phyloP scores from a whole-genome alignment of 257 asterid genomes.

The Jasminum sambac region DNA sequence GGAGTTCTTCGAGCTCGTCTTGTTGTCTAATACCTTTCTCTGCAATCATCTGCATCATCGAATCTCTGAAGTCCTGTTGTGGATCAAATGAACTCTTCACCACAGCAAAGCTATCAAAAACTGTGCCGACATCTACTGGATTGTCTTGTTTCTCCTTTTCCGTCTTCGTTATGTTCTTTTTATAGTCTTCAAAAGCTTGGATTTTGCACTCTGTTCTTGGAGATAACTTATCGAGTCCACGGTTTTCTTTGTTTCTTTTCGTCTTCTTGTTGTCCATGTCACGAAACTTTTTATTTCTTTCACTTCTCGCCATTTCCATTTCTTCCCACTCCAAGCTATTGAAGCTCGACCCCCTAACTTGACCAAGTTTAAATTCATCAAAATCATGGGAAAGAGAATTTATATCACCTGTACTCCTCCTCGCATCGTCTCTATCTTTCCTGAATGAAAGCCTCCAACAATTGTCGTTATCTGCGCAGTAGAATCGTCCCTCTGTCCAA shows the following conservation, averaged over 20 bases:
- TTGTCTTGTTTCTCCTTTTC: constrained; percentile 35
- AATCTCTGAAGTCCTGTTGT: constrained; percentile 66
- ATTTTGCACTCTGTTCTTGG: constrained; percentile 40
- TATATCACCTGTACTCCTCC: constrained; percentile 8
- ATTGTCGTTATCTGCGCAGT: constrained; percentile 33
- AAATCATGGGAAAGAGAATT: constrained; percentile 25
- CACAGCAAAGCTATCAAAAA: constrained; percentile 40
- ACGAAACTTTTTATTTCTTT: constrained; percentile 15
- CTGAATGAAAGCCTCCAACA: constrained; percentile 43
- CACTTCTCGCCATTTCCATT: neutral
- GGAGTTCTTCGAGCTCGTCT: constrained; percentile 72
- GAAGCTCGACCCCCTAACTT: constrained; percentile 5
- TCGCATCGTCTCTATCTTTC: constrained; percentile 8
- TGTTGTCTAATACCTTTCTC: constrained; percentile 54
- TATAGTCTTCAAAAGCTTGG: constrained; percentile 34
- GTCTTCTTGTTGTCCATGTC: constrained; percentile 10
- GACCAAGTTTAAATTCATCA: constrained; percentile 17
- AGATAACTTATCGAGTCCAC: constrained; percentile 24
- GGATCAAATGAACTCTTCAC: constrained; percentile 37
- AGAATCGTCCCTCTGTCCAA: constrained; percentile 39
- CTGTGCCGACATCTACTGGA: constrained; percentile 27
- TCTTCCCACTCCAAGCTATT: constrained; percentile 2
- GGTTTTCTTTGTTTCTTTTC: constrained; percentile 12
- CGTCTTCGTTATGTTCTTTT: constrained; percentile 31
- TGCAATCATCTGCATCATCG: constrained; percentile 83